A percentile compares a stretch with the other conserved stretches of the same genome.
Evolutionary conservation across 306 rosid species (phyloP).

Genomic region (Sphenostylis stenocarpa): DNA sequence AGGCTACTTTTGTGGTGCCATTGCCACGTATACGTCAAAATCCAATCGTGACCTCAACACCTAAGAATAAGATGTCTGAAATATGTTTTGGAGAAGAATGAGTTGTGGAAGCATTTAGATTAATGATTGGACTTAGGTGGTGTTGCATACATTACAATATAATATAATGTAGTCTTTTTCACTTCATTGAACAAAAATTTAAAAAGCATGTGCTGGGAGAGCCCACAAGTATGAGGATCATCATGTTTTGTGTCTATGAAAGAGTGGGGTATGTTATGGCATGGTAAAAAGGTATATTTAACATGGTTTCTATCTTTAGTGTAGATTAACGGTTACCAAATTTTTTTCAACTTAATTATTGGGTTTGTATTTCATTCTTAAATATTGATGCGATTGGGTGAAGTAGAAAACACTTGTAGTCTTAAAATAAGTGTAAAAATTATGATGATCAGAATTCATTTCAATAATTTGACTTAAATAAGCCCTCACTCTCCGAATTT

Average conservation of each 20-base stretch:
- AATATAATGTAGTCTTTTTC: neutral
- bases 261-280: neutral
- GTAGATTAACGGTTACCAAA: too few species aligned
- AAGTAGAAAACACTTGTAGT: too few species aligned
- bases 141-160: neutral
- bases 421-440: too few species aligned
- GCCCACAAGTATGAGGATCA: neutral
- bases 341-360: too few species aligned
- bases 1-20: neutral
- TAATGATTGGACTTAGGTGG: neutral
- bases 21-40: neutral
- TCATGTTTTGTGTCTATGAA: neutral
- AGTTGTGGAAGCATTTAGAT: neutral
- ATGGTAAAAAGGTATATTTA: too few species aligned
- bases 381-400: too few species aligned
- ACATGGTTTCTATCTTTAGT: too few species aligned
- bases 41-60: neutral
- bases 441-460: too few species aligned
- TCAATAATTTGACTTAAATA: too few species aligned
- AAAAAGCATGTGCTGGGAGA: neutral
- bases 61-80: neutral
- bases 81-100: neutral
- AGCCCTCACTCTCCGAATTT: too few species aligned
- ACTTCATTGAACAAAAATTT: neutral
- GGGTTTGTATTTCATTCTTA: too few species aligned